Evolutionary conservation across 306 rosid genomes (phyloP).

Genomic region (Carpinus fangiana): DNA sequence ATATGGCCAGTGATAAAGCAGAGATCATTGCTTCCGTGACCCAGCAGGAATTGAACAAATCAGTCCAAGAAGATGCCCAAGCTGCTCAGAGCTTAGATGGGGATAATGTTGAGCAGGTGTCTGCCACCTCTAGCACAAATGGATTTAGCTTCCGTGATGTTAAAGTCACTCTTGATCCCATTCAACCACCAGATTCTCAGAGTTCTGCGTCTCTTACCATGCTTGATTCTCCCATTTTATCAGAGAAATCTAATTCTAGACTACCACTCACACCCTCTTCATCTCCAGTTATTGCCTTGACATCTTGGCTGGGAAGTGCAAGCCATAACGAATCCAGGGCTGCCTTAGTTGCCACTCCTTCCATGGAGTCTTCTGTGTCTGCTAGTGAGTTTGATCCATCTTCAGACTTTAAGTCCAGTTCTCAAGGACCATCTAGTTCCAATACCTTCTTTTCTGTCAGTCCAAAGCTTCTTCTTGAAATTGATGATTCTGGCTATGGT

Average conservation of each 20-base stretch:
- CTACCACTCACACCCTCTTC: conserved; percentile 52
- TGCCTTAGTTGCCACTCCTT: conserved; percentile 58
- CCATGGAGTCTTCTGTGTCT: conserved; percentile 65
- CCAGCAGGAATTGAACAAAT: conserved; percentile 44
- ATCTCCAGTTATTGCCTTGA: conserved; percentile 70
- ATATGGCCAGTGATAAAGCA: conserved; percentile 46
- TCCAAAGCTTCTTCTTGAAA: conserved; percentile 82
- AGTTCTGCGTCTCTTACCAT: conserved; percentile 64
- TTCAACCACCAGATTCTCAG: conserved; percentile 60
- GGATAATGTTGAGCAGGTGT: conserved; percentile 69
- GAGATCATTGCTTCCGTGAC: conserved; percentile 40
- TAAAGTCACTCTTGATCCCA: conserved; percentile 49
- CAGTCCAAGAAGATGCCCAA: conserved; percentile 43
- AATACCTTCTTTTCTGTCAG: conserved; percentile 63
- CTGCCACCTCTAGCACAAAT: conserved; percentile 62
- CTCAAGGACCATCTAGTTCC: conserved; percentile 62
- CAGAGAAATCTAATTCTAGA: conserved; percentile 77
- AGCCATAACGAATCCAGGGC: conserved; percentile 57
- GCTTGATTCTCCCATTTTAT: conserved; percentile 76
- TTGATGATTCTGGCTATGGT: conserved; percentile 93
- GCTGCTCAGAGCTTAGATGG: conserved; percentile 63
- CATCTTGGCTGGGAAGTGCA: conserved; percentile 88
- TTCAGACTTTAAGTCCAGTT: conserved; percentile 61
- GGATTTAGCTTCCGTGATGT: conserved; percentile 57
- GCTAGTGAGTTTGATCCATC: conserved; percentile 62